Conservation (phyloP, 2,329 filamentous ascomycete genomes). For the Neurospora sp. region DNA sequence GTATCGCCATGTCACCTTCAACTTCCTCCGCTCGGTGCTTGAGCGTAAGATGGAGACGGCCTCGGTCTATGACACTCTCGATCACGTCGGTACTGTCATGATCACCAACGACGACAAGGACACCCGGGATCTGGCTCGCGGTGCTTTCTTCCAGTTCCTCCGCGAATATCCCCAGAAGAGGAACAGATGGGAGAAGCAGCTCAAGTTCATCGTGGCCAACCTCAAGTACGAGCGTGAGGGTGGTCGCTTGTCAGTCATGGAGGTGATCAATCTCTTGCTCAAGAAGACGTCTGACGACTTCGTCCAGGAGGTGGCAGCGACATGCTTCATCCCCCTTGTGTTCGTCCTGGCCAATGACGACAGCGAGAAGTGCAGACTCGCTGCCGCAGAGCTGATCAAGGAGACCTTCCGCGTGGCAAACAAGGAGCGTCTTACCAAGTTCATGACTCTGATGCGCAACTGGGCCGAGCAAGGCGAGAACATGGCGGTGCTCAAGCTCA, state of each 20-base stretch:
- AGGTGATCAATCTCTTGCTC: conserved; percentile 77
- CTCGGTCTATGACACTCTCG: conserved; percentile 81
- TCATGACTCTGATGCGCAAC: conserved; percentile 58
- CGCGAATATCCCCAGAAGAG: conserved; percentile 91
- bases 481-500: conserved; percentile 57
- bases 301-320: conserved; percentile 69
- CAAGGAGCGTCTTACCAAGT: conserved; percentile 58
- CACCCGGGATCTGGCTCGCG: conserved; percentile 77
- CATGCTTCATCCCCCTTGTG: conserved; percentile 78
- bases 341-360: conserved; percentile 84
- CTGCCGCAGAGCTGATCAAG: conserved; percentile 70
- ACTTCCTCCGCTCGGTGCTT: conserved; percentile 80
- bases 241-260: conserved; percentile 85
- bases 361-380: conserved; percentile 71
- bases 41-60: conserved; percentile 78
- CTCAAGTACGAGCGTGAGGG: conserved; percentile 82
- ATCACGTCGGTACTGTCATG: conserved; percentile 85
- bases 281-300: conserved; percentile 75
- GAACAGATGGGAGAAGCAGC: conserved; percentile 78
- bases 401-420: conserved; percentile 73
- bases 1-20: conserved; percentile 87
- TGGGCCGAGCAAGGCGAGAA: conserved; percentile 75
- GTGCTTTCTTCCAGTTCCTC: conserved; percentile 88
- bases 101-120: conserved; percentile 88
- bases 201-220: conserved; percentile 82